A percentile compares a stretch with the other conserved stretches of the same genome.
Evolutionary conservation across 805 yeast genomes (phyloP).

Genomic region (Monosporozyma servazzii): DNA sequence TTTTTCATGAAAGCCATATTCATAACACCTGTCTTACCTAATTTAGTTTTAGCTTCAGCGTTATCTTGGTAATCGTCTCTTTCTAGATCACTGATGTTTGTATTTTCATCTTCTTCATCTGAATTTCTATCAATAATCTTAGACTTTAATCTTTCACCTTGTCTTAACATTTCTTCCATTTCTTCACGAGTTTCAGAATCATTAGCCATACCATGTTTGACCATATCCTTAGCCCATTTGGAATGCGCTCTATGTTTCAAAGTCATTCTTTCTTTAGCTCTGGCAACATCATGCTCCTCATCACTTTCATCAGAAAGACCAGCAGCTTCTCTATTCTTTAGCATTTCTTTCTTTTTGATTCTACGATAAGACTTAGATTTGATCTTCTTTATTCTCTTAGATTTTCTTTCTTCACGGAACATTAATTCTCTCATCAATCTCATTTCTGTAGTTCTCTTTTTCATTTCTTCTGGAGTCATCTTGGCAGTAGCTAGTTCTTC

Average conservation of each 20-base stretch:
- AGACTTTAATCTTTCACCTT: slow-evolving; percentile 66
- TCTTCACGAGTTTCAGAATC: slow-evolving; percentile 79
- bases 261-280: slow-evolving; percentile 90
- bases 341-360: slow-evolving; percentile 74
- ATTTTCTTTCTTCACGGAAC: slow-evolving; percentile 90
- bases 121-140: slow-evolving; percentile 63
- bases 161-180: slow-evolving; percentile 87
- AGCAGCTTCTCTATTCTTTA: slow-evolving; percentile 59
- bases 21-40: slow-evolving; percentile 83
- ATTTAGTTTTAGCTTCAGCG: slow-evolving; percentile 30
- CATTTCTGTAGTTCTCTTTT: slow-evolving; percentile 68
- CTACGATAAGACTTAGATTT: slow-evolving; percentile 85
- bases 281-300: slow-evolving; percentile 57
- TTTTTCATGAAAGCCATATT: slow-evolving; percentile 93
- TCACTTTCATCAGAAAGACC: slow-evolving; percentile 39
- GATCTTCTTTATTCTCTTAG: slow-evolving; percentile 87
- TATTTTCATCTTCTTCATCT: slow-evolving; percentile 37
- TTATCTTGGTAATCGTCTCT: slow-evolving; percentile 36
- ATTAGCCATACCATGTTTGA: slow-evolving; percentile 81
- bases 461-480: slow-evolving; percentile 70
- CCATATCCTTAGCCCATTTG: slow-evolving; percentile 85
- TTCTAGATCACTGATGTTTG: slow-evolving; percentile 41
- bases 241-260: slow-evolving; percentile 82
- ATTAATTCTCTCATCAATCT: slow-evolving; percentile 89
- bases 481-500: slow-evolving; percentile 81